phyloP scores from a whole-genome alignment of 2,329 filamentous ascomycete species.

The Claviceps fusiformis region DNA sequence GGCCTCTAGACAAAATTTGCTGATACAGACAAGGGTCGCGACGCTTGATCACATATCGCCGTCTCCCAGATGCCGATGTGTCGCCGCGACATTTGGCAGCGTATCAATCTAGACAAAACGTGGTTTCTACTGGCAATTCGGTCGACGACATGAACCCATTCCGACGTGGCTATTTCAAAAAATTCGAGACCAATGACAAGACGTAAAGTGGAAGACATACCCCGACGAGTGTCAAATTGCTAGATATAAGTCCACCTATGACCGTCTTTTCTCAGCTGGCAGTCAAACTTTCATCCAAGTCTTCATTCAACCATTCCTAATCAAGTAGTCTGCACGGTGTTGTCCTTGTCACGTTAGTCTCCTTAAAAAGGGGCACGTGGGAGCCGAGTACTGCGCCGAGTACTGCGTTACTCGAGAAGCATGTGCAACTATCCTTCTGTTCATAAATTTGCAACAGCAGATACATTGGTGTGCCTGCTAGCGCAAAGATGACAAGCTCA shows the following conservation, averaged over 20 bases:
- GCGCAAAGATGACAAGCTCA: background rate
- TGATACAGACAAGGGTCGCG: conserved; percentile 53
- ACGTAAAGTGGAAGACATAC: background rate
- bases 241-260: background rate
- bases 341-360: background rate
- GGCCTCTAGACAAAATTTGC: background rate
- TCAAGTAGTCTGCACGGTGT: background rate
- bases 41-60: conserved; percentile 72
- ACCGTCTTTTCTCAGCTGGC: background rate
- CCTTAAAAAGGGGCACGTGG: background rate
- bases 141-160: conserved; percentile 49
- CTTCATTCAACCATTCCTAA: background rate
- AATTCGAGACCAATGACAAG: conserved; percentile 24
- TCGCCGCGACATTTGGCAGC: conserved; percentile 27
- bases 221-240: background rate
- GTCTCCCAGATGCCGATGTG: conserved; percentile 48
- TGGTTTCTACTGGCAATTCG: conserved; percentile 28
- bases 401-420: background rate
- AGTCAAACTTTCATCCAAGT: background rate
- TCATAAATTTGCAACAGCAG: background rate
- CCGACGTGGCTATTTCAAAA: conserved; percentile 43
- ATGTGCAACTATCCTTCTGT: background rate
- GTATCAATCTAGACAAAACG: conserved; percentile 17
- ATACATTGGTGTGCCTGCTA: background rate
- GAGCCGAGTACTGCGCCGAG: background rate